Base-by-base conservation (phyloP, 176 grass and related monocot species). In the Paspalum vaginatum region DNA sequence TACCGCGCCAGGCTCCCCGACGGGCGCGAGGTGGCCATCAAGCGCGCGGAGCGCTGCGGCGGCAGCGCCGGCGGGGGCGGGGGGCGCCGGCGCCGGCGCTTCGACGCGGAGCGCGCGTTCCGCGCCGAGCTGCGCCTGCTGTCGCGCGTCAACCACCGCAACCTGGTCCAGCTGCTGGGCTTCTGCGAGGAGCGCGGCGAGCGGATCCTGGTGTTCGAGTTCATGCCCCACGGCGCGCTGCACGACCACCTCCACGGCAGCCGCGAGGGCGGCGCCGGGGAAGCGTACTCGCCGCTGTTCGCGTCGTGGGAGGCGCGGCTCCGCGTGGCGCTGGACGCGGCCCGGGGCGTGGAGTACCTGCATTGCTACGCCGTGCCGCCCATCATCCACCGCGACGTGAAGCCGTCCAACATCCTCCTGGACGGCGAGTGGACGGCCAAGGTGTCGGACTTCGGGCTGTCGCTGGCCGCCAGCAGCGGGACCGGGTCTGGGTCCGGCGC, bases 311-410 rank as follows among this genome's bases (percentile, higher is more conserved):
- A 81, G 56, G 78, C 82, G 55, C 78, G 96, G 76, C 79, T 99
- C 1, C 84, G 76, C 0, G 85, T 95, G 62, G 96, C 93, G 17
- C 87, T 99, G 21, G 96, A 95, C 87, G 90, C 96, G 7, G 96
- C 96, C 17, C 86, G 96, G 4, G 96, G 96, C 4, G 79, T 99
- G 20, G 93, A 95, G 85, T 99, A 99, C 88, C 85, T 95, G 75
- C 96, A 99, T 86, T 89, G 90, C 47, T 99, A 99, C 69, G 96
- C 96, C 45, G 96, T 99, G 67, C 96, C 96, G 45, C 54, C 82
- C 21, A 91, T 99, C 77, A 95, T 99, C 76, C 96, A 99, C 88
- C 88, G 96, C 20, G 93, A 99, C 89, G 79, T 99, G 13, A 99
- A 99, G 81, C 81, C 96, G 13, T 99, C 96, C 37, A 99, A 99